Percentiles rank a stretch among this genome's conserved stretches.
phyloP scores from a whole-genome alignment of 2,329 filamentous ascomycete species.

The Arthrobotrys megalospora region DNA sequence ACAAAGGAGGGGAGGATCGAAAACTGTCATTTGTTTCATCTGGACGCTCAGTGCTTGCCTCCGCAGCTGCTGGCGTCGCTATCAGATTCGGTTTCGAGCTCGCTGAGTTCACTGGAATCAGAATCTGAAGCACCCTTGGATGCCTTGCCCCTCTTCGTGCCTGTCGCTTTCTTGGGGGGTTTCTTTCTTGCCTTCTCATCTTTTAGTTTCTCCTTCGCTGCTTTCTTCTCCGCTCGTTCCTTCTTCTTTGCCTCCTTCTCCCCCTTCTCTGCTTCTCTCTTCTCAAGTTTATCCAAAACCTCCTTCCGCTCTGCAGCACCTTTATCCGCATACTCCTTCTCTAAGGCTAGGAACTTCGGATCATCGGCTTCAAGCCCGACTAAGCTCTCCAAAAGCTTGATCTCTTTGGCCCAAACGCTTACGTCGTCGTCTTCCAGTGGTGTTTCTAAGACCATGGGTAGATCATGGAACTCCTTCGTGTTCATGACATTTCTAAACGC shows the following conservation, averaged over 20 bases:
- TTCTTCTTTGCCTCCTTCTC: conserved; percentile 53
- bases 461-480: conserved; percentile 78
- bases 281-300: conserved; percentile 83
- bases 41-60: conserved; percentile 10
- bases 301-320: conserved; percentile 81
- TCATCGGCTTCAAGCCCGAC: conserved; percentile 85
- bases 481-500: conserved; percentile 95
- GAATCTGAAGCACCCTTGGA: conserved; percentile 4
- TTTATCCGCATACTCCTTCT: conserved; percentile 76
- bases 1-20: neutral
- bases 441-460: conserved; percentile 97
- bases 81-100: conserved; percentile 30
- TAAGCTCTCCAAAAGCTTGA: conserved; percentile 90
- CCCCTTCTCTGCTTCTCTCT: conserved; percentile 68
- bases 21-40: conserved; percentile 1
- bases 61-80: conserved; percentile 41
- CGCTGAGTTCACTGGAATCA: conserved; percentile 36
- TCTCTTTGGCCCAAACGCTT: conserved; percentile 88
- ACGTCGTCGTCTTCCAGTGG: conserved; percentile 83
- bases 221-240: conserved; percentile 42
- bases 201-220: conserved; percentile 39
- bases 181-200: conserved; percentile 36
- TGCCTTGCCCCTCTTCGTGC: conserved; percentile 18
- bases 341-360: conserved; percentile 75
- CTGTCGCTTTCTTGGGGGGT: conserved; percentile 12